Conservation (phyloP, 805 yeast species). For the Saitoella complicata region DNA sequence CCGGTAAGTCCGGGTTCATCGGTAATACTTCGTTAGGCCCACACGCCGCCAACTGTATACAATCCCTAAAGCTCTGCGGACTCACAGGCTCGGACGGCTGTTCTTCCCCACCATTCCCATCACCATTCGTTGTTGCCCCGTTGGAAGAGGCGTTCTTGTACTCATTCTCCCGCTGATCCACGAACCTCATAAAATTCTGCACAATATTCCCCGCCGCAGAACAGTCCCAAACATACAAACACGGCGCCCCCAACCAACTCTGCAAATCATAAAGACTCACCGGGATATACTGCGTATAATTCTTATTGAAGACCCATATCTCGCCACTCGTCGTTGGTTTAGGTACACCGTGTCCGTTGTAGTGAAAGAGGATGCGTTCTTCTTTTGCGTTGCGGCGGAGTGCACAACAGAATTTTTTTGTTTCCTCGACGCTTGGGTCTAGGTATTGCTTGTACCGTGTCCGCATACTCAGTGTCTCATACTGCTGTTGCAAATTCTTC, state of each 20-base stretch:
- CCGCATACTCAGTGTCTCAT: constrained; percentile 72
- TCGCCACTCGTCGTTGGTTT: constrained; percentile 93
- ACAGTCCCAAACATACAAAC: constrained; percentile 87
- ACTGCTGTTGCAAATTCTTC: constrained; percentile 69
- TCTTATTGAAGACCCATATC: constrained; percentile 95
- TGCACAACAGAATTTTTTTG: constrained; percentile 78
- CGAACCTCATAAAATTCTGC: constrained; percentile 73
- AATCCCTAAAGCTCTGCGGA: constrained; percentile 54
- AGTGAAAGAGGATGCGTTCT: constrained; percentile 82
- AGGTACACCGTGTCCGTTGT: constrained; percentile 97
- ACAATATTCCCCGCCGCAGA: constrained; percentile 89
- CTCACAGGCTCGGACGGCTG: constrained; percentile 31
- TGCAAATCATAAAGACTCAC: constrained; percentile 89
- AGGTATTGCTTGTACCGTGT: constrained; percentile 80
- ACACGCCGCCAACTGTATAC: constrained; percentile 90
- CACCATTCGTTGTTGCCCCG: constrained; percentile 36
- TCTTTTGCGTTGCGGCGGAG: constrained; percentile 82
- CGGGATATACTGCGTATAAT: constrained; percentile 94
- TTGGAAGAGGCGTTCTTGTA: constrained; percentile 30
- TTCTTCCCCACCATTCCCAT: constrained; percentile 25
- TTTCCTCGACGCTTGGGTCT: constrained; percentile 92
- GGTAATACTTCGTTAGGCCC: constrained; percentile 71
- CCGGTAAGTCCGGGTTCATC: constrained; percentile 87
- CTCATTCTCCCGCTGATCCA: constrained; percentile 75
- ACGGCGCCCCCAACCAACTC: constrained; percentile 96